Base-by-base conservation (phyloP, 345 rosid species). In the Microthlaspi erraticum region DNA sequence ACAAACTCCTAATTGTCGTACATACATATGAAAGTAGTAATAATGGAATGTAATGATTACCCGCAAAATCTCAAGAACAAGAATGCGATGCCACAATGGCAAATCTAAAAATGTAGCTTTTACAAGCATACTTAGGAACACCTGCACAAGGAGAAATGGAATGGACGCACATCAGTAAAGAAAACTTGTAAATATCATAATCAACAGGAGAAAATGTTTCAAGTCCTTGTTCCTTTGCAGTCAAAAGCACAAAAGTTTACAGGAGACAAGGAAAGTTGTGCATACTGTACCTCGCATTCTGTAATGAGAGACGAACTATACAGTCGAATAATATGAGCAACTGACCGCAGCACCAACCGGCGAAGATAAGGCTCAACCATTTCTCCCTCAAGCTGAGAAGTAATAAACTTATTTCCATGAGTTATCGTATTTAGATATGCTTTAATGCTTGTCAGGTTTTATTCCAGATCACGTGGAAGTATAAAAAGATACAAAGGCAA, bases 51-150 rank as follows among this genome's bases (percentile, higher is more conserved):
- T 63, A 50, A 42, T 67, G 51, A 76, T 85, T 87, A 93, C 98
- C 96, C 98, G 84, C 77, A 94, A 82, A 77, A 94, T 83, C 86
- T 94, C 99, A 72, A 94, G 99, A 81, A 94, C 99, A 64, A 94
- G 99, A 83, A 94, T 94, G 56, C 97, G 96, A 83, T 94, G 98
- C 99, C 99, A 94, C 64, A 91, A 76, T 66, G 98, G 96, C 76
- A 94, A 82, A 84, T 94, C 99, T 64, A 89, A 90, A 83, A 86
- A 89, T 63, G 91, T 86, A 71, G 84, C 86, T 80, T 89, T 94
- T 82, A 94, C 87, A 50, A 94, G 81, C 99, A 94, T 94, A 75
- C 90, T 94, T 33, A 94, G 90, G 75, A 94, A 94, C 73, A 94
- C 99, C 98, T 91, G 88, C 85, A 79, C 46, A 74, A n/a, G n/a